These are phyloP conservation scores for Eragrostis tef DNA, from an alignment of 202 grass and related monocot genomes.

Conservation along the genomic window DNA sequence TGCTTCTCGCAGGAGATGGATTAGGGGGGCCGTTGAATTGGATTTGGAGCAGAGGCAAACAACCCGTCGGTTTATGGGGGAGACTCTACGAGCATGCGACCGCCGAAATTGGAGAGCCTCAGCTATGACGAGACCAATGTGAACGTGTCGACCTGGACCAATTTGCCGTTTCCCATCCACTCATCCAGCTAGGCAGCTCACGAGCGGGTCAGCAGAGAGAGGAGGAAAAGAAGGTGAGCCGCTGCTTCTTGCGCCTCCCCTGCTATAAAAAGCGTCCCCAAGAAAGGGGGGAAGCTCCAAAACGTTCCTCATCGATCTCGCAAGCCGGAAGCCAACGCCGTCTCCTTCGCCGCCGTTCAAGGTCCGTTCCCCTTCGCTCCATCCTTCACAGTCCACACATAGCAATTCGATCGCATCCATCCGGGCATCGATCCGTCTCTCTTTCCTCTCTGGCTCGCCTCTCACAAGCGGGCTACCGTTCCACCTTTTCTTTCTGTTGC, in stretches of 20 bases:
- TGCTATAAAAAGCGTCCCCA: slow-evolving; percentile 37
- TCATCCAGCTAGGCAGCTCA: background rate
- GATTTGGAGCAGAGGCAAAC: too few relatives aligned
- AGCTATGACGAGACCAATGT: background rate
- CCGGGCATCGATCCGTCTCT: background rate
- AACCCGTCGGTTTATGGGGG: too few relatives aligned
- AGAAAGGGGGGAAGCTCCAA: background rate
- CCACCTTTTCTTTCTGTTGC: background rate
- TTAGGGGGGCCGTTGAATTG: too few relatives aligned
- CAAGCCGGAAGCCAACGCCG: slow-evolving; percentile 12
- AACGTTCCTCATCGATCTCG: slow-evolving; percentile 19
- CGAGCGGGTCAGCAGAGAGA: background rate
- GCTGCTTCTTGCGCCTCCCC: slow-evolving; percentile 40
- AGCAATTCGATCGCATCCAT: background rate
- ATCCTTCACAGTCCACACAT: background rate
- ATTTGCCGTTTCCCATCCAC: slow-evolving; percentile 3
- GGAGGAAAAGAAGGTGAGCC: slow-evolving; percentile 44
- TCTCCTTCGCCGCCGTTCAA: slow-evolving; percentile 19
- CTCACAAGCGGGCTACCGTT: background rate
- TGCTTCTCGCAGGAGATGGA: too few relatives aligned
- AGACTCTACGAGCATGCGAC: too few relatives aligned
- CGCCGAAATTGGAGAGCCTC: background rate
- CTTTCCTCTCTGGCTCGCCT: background rate
- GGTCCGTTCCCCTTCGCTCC: slow-evolving; percentile 22
- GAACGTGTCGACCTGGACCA: background rate